Conservation (phyloP, 805 yeast genomes). For the Groenewaldozyma tartarivorans region DNA sequence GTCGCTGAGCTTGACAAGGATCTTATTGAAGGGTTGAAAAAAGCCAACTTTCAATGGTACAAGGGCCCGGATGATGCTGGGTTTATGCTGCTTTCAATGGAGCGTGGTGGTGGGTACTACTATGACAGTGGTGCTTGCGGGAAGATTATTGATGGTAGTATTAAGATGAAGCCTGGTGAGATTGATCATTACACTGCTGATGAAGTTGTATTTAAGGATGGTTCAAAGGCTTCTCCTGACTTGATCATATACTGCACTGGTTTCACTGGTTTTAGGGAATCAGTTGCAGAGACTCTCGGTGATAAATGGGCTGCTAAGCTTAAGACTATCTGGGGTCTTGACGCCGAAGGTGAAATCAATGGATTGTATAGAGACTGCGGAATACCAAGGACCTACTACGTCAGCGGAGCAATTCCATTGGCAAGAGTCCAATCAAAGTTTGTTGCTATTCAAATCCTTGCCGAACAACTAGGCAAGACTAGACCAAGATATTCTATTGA, state of each 20-base stretch:
- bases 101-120: conserved; percentile 40
- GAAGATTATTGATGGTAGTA: conserved; percentile 31
- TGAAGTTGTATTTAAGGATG: conserved; percentile 32
- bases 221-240: not conserved
- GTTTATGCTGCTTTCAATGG: conserved; percentile 31
- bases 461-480: conserved; percentile 16
- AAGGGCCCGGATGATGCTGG: conserved; percentile 38
- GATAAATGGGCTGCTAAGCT: conserved; percentile 29
- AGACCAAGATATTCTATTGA: conserved; percentile 16
- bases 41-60: conserved; percentile 34
- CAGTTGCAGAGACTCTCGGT: conserved; percentile 32
- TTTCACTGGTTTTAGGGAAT: conserved; percentile 35
- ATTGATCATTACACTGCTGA: conserved; percentile 30
- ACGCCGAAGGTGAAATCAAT: conserved; percentile 35
- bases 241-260: conserved; percentile 39
- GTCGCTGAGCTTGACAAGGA: conserved; percentile 24
- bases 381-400: conserved; percentile 33
- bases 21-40: conserved; percentile 26
- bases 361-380: conserved; percentile 34
- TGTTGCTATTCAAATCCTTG: conserved; percentile 34
- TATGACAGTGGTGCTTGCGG: conserved; percentile 38
- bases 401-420: conserved; percentile 35
- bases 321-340: conserved; percentile 33
- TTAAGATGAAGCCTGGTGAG: conserved; percentile 30
- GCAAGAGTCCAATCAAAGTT: conserved; percentile 33